A percentile compares a stretch with the other conserved stretches of the same genome.
phyloP scores from a whole-genome alignment of 805 yeast genomes.

The Wickerhamomyces chaumierensis region DNA sequence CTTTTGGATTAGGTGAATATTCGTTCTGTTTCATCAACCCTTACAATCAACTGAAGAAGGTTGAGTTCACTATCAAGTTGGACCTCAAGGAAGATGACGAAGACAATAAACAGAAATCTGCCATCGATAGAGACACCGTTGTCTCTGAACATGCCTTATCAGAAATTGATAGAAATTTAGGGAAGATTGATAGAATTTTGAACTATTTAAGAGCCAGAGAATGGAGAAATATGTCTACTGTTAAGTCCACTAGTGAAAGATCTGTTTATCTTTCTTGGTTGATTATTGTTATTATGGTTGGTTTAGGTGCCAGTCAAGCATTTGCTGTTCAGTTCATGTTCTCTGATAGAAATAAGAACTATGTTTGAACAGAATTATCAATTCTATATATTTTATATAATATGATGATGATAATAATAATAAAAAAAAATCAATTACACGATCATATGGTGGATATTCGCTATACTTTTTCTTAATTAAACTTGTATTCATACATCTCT shows the following conservation, averaged over 20 bases:
- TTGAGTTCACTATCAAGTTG: constrained; percentile 47
- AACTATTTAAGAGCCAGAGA: constrained; percentile 92
- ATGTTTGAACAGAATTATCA: constrained; percentile 16
- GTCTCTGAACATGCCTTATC: constrained; percentile 43
- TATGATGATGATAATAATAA: too few species aligned
- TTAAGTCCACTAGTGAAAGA: constrained; percentile 66
- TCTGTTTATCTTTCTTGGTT: constrained; percentile 65
- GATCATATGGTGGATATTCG: too few species aligned
- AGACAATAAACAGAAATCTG: constrained; percentile 22
- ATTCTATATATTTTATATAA: neutral
- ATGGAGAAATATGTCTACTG: constrained; percentile 92
- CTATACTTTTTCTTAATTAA: too few species aligned
- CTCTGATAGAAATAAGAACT: constrained; percentile 33
- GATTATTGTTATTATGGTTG: constrained; percentile 64
- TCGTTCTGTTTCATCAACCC: constrained; percentile 56
- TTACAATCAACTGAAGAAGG: constrained; percentile 52
- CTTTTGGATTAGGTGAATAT: constrained; percentile 49
- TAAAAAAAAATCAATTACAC: too few species aligned
- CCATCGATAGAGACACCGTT: constrained; percentile 32
- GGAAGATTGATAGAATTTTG: constrained; percentile 47
- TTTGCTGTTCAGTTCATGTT: constrained; percentile 76
- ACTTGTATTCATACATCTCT: too few species aligned
- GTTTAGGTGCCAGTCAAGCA: constrained; percentile 68
- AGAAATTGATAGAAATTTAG: constrained; percentile 48
- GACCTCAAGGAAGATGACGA: constrained; percentile 26